A percentile compares a stretch with the other conserved stretches of the same genome.
phyloP scores from a whole-genome alignment of 495 filamentous ascomycete species.

The Aspergillus carlsbadensis region DNA sequence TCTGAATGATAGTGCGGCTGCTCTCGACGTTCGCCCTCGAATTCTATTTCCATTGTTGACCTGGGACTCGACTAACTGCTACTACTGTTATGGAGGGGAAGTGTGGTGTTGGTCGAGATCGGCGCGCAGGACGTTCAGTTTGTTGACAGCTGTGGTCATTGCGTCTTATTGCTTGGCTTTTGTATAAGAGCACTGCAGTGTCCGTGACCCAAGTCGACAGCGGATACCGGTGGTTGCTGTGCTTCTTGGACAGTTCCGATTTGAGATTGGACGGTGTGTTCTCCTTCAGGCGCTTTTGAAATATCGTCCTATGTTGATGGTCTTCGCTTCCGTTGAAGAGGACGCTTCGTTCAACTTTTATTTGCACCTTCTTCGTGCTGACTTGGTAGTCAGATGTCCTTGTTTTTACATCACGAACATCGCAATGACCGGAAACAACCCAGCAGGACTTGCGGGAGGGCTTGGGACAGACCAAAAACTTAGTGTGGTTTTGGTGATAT shows the following conservation, averaged over 20 bases:
- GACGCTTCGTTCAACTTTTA: background rate
- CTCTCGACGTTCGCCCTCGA: too few species aligned
- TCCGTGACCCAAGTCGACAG: background rate
- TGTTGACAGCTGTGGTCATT: background rate
- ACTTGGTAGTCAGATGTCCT: background rate
- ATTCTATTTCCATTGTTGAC: slow-evolving; percentile 2
- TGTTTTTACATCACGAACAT: background rate
- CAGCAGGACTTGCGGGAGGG: slow-evolving; percentile 39
- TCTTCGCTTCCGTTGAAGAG: background rate
- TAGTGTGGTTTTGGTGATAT: slow-evolving; percentile 40
- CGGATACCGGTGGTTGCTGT: background rate
- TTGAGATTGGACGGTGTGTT: slow-evolving; percentile 8
- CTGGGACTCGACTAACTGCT: too few species aligned
- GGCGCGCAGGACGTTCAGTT: background rate
- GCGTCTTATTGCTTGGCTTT: background rate
- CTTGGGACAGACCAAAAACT: slow-evolving; percentile 27
- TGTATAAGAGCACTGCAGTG: background rate
- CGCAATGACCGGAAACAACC: slow-evolving; percentile 21
- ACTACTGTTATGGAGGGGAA: background rate
- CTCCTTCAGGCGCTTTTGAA: slow-evolving; percentile 1
- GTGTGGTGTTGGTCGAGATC: background rate
- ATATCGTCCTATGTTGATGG: slow-evolving; percentile 1
- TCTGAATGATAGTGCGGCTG: background rate
- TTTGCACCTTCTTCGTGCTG: background rate
- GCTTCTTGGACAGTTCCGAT: background rate